phyloP scores from a whole-genome alignment of 495 filamentous ascomycete species.

The Penicillium chermesinum region DNA sequence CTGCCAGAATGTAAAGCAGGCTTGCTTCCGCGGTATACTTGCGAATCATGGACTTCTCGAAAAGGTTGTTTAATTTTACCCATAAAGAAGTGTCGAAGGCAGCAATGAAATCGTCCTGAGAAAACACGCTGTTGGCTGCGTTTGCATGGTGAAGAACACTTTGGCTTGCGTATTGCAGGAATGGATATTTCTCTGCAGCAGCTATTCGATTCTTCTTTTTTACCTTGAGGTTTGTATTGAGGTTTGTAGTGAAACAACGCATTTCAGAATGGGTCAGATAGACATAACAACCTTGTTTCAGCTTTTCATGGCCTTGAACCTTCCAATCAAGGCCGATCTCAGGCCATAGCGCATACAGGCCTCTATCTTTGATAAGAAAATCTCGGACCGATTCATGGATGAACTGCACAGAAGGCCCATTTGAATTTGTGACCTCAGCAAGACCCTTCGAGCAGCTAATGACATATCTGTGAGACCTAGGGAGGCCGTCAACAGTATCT shows the following conservation, averaged over 20 bases:
- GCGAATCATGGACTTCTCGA: constrained; percentile 25
- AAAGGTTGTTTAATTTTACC: constrained; percentile 36
- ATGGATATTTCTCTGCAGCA: constrained; percentile 27
- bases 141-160: constrained; percentile 44
- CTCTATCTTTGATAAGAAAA: constrained; percentile 37
- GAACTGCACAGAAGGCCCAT: constrained; percentile 34
- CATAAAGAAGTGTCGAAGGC: constrained; percentile 29
- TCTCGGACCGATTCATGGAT: constrained; percentile 47
- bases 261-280: constrained; percentile 16
- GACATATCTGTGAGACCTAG: constrained; percentile 22
- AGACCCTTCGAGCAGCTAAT: constrained; percentile 40
- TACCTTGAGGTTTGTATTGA: not conserved
- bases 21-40: constrained; percentile 29
- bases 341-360: constrained; percentile 32
- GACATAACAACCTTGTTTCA: constrained; percentile 33
- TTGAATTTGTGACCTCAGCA: constrained; percentile 30
- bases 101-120: constrained; percentile 36
- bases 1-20: constrained; percentile 45
- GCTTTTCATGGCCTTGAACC: constrained; percentile 27
- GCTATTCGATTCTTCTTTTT: not conserved
- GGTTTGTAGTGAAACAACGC: constrained; percentile 1
- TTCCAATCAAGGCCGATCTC: constrained; percentile 18
- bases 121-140: constrained; percentile 23
- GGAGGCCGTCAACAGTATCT: not conserved
- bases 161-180: constrained; percentile 42